Base-by-base conservation (phyloP, 371 early-diverging fungal genomes). In the Lichtheimia ramosa region DNA sequence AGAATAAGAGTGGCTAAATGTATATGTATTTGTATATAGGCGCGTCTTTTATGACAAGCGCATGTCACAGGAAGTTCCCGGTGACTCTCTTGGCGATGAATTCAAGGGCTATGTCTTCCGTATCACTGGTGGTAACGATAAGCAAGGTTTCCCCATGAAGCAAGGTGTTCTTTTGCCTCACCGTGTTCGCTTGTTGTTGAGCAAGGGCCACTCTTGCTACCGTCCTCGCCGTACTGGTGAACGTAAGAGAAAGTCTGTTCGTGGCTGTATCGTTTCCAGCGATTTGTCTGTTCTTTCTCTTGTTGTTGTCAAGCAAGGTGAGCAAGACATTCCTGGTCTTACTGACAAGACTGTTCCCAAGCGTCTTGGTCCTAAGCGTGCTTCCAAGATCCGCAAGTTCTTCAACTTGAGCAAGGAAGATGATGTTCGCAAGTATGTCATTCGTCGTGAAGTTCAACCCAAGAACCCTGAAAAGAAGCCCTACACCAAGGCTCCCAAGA, bases 91-190 rank as follows among this genome's bases (percentile, higher is more conserved):
- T 72, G 96, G 97, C 68, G 96, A 96, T 68, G 99, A 99, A 85
- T 99, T 96, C 94, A 95, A 94, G 87, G 99, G 99, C 64, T 98
- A 95, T 87, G 91, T 98, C 70, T 93, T 99, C 89, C 93, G 96
- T 76, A 96, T 99, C 77, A 93, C 96, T 62, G 99, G 99, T 74
- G 99, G 99, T 73, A 96, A 98, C 89, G 99, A 99, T 88, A 96
- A 96, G 88, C 98, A 99, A 89, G 99, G 99, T 82, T 93, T 93
- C 90, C 93, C 93, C 73, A 93, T 93, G 93, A 97, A 96, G 92
- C 95, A 96, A 83, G 97, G 97, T 88, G 92, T 99, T 63, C 88
- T 96, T 65, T 84, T 92, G 61, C 89, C 90, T 62, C 86, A 91
- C 78, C 96, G 99, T 92, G 95, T 97, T 64, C 92, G 96, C 65